A percentile compares a stretch with the other conserved stretches of the same genome.
These are phyloP conservation scores for Lanmaoa rubissima DNA, from an alignment of 768 basidiomycete genomes.

Conservation along the genomic window DNA sequence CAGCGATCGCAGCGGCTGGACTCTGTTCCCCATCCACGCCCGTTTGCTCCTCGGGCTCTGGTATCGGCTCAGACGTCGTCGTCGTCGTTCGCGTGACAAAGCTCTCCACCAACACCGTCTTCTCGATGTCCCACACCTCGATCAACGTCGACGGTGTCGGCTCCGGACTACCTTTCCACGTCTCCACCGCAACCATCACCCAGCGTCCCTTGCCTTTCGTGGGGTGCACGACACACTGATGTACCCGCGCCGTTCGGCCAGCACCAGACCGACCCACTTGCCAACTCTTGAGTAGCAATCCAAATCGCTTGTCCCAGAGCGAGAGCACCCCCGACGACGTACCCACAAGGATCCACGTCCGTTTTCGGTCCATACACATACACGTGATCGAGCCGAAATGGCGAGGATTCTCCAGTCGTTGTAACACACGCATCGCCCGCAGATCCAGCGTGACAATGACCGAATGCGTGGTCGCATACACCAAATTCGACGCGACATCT, in stretches of 20 bases:
- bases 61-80: conserved; percentile 44
- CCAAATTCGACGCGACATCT: conserved; percentile 78
- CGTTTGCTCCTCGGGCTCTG: conserved; percentile 51
- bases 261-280: conserved; percentile 57
- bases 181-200: conserved; percentile 82
- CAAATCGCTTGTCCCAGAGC: conserved; percentile 96
- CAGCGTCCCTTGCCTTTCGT: conserved; percentile 85
- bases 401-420: conserved; percentile 79
- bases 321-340: conserved; percentile 83
- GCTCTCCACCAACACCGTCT: conserved; percentile 72
- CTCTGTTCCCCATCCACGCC: conserved; percentile 58
- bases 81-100: conserved; percentile 59
- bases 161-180: conserved; percentile 40
- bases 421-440: conserved; percentile 75
- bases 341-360: conserved; percentile 85
- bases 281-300: conserved; percentile 87
- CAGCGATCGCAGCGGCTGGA: conserved; percentile 75
- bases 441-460: conserved; percentile 76
- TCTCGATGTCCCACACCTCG: conserved; percentile 94
- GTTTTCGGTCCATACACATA: conserved; percentile 80
- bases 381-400: conserved; percentile 86
- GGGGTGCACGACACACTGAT: conserved; percentile 81
- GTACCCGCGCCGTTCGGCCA: conserved; percentile 56
- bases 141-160: conserved; percentile 50
- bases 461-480: conserved; percentile 84